phyloP scores from a whole-genome alignment of 2,329 filamentous ascomycete genomes.

The Diaporthe sp. region DNA sequence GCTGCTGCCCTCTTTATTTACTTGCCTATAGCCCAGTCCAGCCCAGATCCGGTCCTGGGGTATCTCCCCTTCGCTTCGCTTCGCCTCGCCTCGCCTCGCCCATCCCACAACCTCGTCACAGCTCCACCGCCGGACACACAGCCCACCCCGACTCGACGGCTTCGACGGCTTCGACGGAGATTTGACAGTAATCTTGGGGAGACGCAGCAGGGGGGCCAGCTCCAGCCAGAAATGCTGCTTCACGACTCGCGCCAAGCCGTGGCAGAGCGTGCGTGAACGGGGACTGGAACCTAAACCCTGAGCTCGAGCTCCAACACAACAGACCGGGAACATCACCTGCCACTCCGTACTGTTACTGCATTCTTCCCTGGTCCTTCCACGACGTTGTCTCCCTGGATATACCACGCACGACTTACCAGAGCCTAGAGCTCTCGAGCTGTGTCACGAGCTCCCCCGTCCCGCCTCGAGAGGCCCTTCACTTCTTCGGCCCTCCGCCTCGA shows the following conservation, averaged over 20 bases:
- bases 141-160: constrained; percentile 16
- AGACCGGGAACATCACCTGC: not conserved
- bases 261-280: constrained; percentile 37
- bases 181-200: constrained; percentile 40
- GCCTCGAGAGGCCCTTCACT: not conserved
- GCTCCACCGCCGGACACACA: constrained; percentile 15
- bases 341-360: constrained; percentile 7
- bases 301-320: constrained; percentile 13
- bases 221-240: constrained; percentile 37
- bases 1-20: constrained; percentile 14
- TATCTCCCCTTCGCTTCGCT: not conserved
- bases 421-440: constrained; percentile 1
- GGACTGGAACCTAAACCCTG: constrained; percentile 45
- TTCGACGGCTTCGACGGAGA: constrained; percentile 12
- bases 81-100: not conserved
- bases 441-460: not conserved
- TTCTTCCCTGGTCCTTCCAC: not conserved
- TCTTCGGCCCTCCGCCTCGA: not conserved
- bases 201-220: constrained; percentile 11
- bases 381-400: not conserved
- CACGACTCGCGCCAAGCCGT: constrained; percentile 37
- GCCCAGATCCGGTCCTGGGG: not conserved
- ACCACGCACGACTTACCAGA: not conserved
- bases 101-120: constrained; percentile 18
- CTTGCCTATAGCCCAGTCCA: not conserved